These are phyloP conservation scores for Fusarium sp. DNA, from an alignment of 2,329 filamentous ascomycete genomes.

Conservation along the genomic window DNA sequence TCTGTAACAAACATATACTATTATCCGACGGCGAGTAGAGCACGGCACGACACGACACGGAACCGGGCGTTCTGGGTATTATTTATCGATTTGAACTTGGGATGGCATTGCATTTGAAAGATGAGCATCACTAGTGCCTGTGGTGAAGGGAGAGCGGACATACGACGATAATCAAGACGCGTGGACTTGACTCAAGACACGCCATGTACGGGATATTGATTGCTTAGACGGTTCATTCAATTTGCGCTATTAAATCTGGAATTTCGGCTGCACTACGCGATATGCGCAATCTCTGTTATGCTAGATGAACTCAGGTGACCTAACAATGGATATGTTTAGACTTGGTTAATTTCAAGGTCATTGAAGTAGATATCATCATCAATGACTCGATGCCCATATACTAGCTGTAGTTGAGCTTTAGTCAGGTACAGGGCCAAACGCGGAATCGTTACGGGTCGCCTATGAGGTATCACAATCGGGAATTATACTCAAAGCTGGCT, in stretches of 20 bases:
- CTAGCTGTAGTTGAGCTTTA: neutral
- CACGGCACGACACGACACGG: slow-evolving; percentile 39
- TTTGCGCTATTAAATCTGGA: slow-evolving; percentile 13
- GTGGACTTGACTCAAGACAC: slow-evolving; percentile 16
- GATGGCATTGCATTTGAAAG: slow-evolving; percentile 43
- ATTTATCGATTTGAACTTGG: slow-evolving; percentile 43
- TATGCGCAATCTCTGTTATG: neutral
- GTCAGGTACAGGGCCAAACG: neutral
- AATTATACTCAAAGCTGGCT: neutral
- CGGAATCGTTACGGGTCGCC: neutral
- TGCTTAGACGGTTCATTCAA: slow-evolving; percentile 37
- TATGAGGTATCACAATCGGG: neutral
- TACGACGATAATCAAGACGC: slow-evolving; percentile 29
- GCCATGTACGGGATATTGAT: slow-evolving; percentile 41
- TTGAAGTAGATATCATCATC: neutral
- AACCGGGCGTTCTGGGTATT: slow-evolving; percentile 45
- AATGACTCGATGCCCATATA: neutral
- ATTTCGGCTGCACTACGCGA: neutral
- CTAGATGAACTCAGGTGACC: neutral
- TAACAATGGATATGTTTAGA: neutral
- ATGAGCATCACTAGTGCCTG: slow-evolving; percentile 19
- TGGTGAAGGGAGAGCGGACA: slow-evolving; percentile 3
- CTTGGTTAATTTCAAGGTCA: neutral
- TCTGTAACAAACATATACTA: slow-evolving; percentile 58
- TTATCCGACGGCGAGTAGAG: slow-evolving; percentile 28